These are phyloP conservation scores for Cryptococcus sp. DNA, from an alignment of 1,284 basidiomycete species.

Conservation along the genomic window DNA sequence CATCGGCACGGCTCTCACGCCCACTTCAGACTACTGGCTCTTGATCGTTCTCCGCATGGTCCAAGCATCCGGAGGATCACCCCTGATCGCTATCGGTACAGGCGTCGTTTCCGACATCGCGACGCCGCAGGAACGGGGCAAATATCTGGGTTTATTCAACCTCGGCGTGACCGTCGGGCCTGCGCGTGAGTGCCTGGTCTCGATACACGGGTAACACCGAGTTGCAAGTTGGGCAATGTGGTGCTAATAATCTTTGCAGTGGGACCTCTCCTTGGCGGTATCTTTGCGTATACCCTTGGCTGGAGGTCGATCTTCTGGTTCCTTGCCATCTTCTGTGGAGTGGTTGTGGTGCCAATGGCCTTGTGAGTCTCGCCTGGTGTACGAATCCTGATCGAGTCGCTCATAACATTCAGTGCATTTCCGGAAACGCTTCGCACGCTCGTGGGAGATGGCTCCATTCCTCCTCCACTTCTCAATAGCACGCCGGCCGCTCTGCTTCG, in stretches of 20 bases:
- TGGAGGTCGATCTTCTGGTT: conserved; percentile 50
- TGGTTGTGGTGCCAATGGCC: conserved; percentile 36
- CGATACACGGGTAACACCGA: neutral
- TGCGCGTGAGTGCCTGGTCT: conserved; percentile 18
- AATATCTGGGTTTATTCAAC: conserved; percentile 39
- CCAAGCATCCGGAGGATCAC: conserved; percentile 43
- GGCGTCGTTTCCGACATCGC: conserved; percentile 46
- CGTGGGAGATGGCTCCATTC: conserved; percentile 40
- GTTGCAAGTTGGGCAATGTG: neutral
- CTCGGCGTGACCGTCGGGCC: conserved; percentile 37
- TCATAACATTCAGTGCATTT: conserved; percentile 22
- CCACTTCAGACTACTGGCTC: conserved; percentile 43
- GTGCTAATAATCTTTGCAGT: conserved; percentile 3
- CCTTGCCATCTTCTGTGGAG: conserved; percentile 37
- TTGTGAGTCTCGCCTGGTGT: conserved; percentile 28
- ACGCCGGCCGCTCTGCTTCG: conserved; percentile 27
- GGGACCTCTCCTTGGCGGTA: conserved; percentile 42
- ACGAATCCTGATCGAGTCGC: conserved; percentile 2
- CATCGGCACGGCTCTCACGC: conserved; percentile 42
- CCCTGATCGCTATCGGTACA: conserved; percentile 42
- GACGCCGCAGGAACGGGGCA: conserved; percentile 42
- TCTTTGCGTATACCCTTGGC: conserved; percentile 35
- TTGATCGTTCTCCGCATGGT: conserved; percentile 42
- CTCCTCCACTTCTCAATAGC: conserved; percentile 37
- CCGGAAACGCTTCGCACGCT: conserved; percentile 46